These are phyloP conservation scores for Eremochloa ophiuroides DNA, from an alignment of 176 grass and related monocot species.

Conservation along the genomic window DNA sequence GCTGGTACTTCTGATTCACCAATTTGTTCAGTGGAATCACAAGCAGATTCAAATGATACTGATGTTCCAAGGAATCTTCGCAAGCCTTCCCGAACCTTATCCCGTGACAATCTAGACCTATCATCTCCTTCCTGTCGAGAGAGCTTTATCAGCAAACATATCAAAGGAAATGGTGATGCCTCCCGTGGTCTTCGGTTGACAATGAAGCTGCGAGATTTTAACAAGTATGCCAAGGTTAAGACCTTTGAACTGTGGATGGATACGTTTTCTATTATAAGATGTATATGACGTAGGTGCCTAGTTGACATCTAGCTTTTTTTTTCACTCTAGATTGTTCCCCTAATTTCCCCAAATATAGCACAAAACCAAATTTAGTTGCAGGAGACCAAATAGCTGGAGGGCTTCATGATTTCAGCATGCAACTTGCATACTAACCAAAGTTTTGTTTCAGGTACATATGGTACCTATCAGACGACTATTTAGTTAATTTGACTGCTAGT, in stretches of 20 bases:
- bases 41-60: constrained; percentile 41
- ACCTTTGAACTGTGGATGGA: constrained; percentile 15
- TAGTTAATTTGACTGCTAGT: background rate
- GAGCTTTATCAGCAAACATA: constrained; percentile 46
- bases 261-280: background rate
- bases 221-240: constrained; percentile 87
- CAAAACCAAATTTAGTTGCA: constrained; percentile 1
- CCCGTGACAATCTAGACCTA: constrained; percentile 58
- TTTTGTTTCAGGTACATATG: background rate
- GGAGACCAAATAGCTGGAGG: constrained; percentile 5
- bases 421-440: background rate
- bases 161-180: constrained; percentile 60
- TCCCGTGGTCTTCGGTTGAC: constrained; percentile 70
- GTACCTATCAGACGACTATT: background rate
- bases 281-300: background rate
- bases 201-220: constrained; percentile 85
- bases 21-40: constrained; percentile 24
- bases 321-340: background rate
- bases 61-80: constrained; percentile 50
- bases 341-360: background rate
- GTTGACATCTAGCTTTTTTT: background rate
- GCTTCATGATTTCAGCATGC: background rate
- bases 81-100: constrained; percentile 36
- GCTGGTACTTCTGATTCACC: constrained; percentile 49
- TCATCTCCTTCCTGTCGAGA: constrained; percentile 63